Evolutionary conservation across 2,329 filamentous ascomycete species (phyloP).

Genomic region (Exophiala oligosperma): DNA sequence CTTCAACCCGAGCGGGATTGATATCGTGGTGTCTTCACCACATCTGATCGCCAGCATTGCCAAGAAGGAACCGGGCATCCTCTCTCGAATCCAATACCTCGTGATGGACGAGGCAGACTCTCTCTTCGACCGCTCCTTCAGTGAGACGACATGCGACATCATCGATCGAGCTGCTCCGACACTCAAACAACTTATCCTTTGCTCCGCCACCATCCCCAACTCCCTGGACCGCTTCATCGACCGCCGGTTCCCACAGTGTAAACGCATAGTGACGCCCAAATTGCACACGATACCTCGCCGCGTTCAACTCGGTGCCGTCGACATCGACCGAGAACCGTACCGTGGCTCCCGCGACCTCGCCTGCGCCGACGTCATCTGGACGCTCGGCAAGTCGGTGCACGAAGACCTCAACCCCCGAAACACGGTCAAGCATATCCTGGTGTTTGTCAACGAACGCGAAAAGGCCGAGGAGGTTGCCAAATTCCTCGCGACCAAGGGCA

Average conservation of each 20-base stretch:
- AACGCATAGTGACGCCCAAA: slow-evolving; percentile 88
- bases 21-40: slow-evolving; percentile 83
- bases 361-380: slow-evolving; percentile 92
- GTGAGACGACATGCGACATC: slow-evolving; percentile 76
- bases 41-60: slow-evolving; percentile 87
- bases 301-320: slow-evolving; percentile 89
- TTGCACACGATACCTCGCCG: slow-evolving; percentile 92
- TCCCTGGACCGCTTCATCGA: slow-evolving; percentile 84
- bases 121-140: slow-evolving; percentile 89
- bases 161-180: slow-evolving; percentile 80
- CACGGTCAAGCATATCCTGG: slow-evolving; percentile 76
- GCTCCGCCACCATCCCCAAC: slow-evolving; percentile 92
- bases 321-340: slow-evolving; percentile 90
- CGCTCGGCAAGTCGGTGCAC: slow-evolving; percentile 77
- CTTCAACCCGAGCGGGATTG: slow-evolving; percentile 77
- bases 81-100: slow-evolving; percentile 86
- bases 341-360: slow-evolving; percentile 89
- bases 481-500: slow-evolving; percentile 80
- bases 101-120: slow-evolving; percentile 96
- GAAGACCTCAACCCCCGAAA: slow-evolving; percentile 54
- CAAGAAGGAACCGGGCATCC: slow-evolving; percentile 83
- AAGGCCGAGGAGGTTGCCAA: slow-evolving; percentile 77
- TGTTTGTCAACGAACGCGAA: slow-evolving; percentile 96
- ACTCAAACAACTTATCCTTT: slow-evolving; percentile 82
- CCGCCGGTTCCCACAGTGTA: slow-evolving; percentile 77